Base-by-base conservation (phyloP, 768 basidiomycete genomes). In the Kondoa malvinella region DNA sequence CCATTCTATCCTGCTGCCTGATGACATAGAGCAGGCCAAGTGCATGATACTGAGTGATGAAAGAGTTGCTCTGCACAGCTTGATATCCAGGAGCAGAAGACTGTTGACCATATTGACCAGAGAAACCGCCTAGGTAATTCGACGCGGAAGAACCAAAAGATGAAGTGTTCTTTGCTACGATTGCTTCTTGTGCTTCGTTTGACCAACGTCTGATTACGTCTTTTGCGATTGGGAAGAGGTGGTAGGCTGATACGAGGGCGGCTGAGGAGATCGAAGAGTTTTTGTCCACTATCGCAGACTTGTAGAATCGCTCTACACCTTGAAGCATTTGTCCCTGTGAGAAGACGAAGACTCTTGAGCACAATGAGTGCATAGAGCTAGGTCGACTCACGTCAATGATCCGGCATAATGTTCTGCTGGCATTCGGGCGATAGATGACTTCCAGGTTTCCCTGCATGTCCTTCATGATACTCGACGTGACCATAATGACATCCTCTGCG, bases 401-500 rank as follows among this genome's bases (percentile, higher is more conserved):
- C 71, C 92, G 83, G 78, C 91, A 92, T 3, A 99, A 81, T 4
- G 94, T 92, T 71, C 95, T 85, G 73, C 97, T 99, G 17, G 95
- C 88, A 77, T 99, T 99, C 33, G 95, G 89, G 66, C 95, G 83
- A 78, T 99, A 99, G 70, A 99, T 91, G 74, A 97, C 94, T 78
- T 99, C 95, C 62, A 91, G 87, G 76, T 95, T 96, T 66, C 92
- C 88, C 75, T 99, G 95, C 91, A 97, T 99, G 76, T 99, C 95
- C 81, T 97, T 97, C 92, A 95, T 95, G 77, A 99, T 96, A 75
- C 91, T 95, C 77, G 87, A 89, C 12, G 95, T 99, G 70, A 96
- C 92, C 91, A 99, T 99, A 73, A 99, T 95, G 31, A 97, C 91
- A 81, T 97, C 94, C 78, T 99, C 92, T 17, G 95, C 90, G n/a